Evolutionary conservation across 2,329 filamentous ascomycete species (phyloP).

Genomic region (Chaetomium olivaceum): DNA sequence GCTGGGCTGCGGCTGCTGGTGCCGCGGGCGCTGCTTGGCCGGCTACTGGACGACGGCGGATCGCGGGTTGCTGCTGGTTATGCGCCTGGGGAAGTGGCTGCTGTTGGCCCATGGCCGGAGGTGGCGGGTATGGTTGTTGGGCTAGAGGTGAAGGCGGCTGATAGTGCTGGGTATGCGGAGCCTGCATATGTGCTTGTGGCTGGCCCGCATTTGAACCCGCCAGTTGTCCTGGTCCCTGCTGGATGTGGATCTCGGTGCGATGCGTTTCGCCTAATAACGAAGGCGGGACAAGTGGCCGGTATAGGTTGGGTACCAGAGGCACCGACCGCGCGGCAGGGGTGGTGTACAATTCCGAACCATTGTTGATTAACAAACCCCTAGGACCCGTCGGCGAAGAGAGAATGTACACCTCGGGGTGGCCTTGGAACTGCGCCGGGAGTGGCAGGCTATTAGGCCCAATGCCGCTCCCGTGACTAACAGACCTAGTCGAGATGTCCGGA

Average conservation of each 20-base stretch:
- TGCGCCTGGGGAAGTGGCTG: conserved; percentile 25
- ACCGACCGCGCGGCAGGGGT: conserved; percentile 41
- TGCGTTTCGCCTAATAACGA: conserved; percentile 12
- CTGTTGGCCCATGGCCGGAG: conserved; percentile 31
- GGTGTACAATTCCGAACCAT: conserved; percentile 52
- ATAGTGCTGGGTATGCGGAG: conserved; percentile 28
- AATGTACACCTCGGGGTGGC: conserved; percentile 57
- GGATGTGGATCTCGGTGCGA: not conserved
- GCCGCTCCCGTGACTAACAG: conserved; percentile 37
- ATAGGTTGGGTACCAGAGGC: not conserved
- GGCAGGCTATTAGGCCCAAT: conserved; percentile 10
- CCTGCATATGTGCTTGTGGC: conserved; percentile 33
- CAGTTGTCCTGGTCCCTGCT: conserved; percentile 30
- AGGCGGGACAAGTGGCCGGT: conserved; percentile 16
- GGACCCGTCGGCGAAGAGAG: conserved; percentile 62
- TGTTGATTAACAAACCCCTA: conserved; percentile 57
- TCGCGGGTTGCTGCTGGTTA: conserved; percentile 21
- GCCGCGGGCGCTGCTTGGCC: conserved; percentile 5
- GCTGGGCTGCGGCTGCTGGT: not conserved
- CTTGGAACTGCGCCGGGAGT: conserved; percentile 21
- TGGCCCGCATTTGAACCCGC: conserved; percentile 35
- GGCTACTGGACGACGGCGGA: conserved; percentile 19
- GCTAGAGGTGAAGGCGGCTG: conserved; percentile 25
- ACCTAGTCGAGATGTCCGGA: conserved; percentile 45
- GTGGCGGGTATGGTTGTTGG: conserved; percentile 33